Evolutionary conservation across 306 rosid genomes (phyloP), one percentile per base, ranked within the genome.

Genomic region (Arachis hypogaea): DNA sequence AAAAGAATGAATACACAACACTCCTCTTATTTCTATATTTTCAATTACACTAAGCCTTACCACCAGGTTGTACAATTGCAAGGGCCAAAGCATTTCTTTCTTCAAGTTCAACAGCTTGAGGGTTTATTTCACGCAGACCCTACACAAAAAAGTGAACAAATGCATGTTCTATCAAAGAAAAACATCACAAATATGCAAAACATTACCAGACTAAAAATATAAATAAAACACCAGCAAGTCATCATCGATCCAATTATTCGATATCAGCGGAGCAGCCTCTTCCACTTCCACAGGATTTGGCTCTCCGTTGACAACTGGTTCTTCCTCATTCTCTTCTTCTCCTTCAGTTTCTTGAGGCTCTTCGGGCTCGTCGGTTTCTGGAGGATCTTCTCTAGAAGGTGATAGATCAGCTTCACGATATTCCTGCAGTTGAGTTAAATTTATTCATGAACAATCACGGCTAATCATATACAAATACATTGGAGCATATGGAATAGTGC

Each of bases 81-180:
- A 94, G 99, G 16, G 99, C 99, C 83, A 92, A 41, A 78, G 99
- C 98, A 79, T 94, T 94, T 77, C 64, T 86, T 63, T 90, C 90
- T 66, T 92, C 98, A 55, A 92, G 49, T 74, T 92, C 91, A 72
- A 75, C 78, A 59, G 85, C 88, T 83, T 46, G 89, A 4, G 95
- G 92, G 73, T 90, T 88, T 77, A 87, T 67, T 86, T 89, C 96
- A 67, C 52, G 66, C 16, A 94, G 79, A 72, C 98, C 99, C 99
- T 94, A 75, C 80, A 77, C 80, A 73, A 42, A 71, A 42, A 70
- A 8, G 63, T 61, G 41, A 43, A 62, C 22, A 55, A 59, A 50
- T 11, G 42, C 28, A 36, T 59, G 57, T 29, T 71, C 3, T 22
- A 7, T 77, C 56, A 72, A 81, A 47, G 38, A 33, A 4, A 54